Base-by-base conservation (phyloP, 306 rosid genomes). In the Fagus sylvatica region DNA sequence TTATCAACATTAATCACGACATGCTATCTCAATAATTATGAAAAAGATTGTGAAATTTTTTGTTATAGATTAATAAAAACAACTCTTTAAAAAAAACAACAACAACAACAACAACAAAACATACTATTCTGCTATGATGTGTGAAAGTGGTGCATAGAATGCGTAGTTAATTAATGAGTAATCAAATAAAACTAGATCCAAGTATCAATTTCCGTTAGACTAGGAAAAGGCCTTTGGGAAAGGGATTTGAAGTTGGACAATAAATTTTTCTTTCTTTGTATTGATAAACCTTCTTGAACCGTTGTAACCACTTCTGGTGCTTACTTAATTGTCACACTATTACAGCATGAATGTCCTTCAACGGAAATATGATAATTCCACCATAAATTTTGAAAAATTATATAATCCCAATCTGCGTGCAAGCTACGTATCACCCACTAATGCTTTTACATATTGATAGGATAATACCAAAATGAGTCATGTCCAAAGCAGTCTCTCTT, bases 341-440 rank as follows among this genome's bases (percentile, higher is more conserved):
- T 17, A 16, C 3, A 1, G 19, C n/a, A 34, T 15, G 42, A 33
- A 62, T 62, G 69, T 13, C 43, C 69, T 62, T 62, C 69, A 62
- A 62, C 19, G 22, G 69, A 34, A 62, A 62, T 62, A 62, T 62
- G 69, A 62, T 62, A 19, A 56, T 9, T 7, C 1, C 62, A 19
- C 34, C 4, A 56, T 22, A 28, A 57, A 5, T 22, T 22, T 28
- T 28, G 32, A 6, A 3, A 28, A 28, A 5, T 57, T 57, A 22
- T 22, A 22, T 22, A 54, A 19, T 12, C 64, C 64, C 11, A 46
- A 16, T 32, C 19, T 13, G 32, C 41, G 68, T 61, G 68, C 42
- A 61, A 13, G 68, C 41, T 61, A 61, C 65, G 65, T 59, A 65
- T 36, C 15, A 65, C 15, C 71, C 71, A 37, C 71, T 65, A 65